These are phyloP conservation scores for Allomyces javanicus DNA, from an alignment of 192 early-diverging fungal genomes.

Conservation along the genomic window DNA sequence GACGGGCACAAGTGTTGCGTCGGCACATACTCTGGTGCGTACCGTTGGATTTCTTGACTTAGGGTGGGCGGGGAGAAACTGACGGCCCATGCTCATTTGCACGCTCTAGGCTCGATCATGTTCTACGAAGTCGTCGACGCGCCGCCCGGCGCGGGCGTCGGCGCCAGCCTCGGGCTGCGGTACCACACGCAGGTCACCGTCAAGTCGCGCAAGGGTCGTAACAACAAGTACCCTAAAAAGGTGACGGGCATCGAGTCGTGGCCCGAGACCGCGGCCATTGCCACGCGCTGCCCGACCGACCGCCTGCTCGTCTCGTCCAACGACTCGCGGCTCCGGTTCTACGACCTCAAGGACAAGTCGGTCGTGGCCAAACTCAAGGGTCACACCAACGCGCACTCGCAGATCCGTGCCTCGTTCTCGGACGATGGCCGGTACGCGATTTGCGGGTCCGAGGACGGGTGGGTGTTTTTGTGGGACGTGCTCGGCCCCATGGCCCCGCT, in stretches of 20 bases:
- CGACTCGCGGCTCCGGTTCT: constrained; percentile 26
- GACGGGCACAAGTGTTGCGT: constrained; percentile 20
- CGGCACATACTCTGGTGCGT: constrained; percentile 11
- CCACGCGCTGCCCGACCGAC: background rate
- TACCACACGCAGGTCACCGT: constrained; percentile 35
- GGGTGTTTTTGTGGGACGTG: constrained; percentile 22
- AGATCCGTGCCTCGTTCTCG: constrained; percentile 18
- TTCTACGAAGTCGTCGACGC: constrained; percentile 23
- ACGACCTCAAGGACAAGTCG: constrained; percentile 25
- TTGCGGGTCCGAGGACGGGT: constrained; percentile 22
- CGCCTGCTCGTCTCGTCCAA: constrained; percentile 22
- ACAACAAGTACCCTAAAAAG: constrained; percentile 10
- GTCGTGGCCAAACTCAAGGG: constrained; percentile 23
- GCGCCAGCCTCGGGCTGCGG: constrained; percentile 8
- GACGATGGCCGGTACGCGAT: constrained; percentile 24
- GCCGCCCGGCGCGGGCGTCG: too few relatives aligned
- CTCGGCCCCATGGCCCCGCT: background rate
- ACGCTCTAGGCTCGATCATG: constrained; percentile 5
- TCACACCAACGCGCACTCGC: constrained; percentile 10
- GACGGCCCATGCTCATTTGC: too few relatives aligned
- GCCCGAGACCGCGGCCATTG: constrained; percentile 3
- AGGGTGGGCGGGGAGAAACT: too few relatives aligned
- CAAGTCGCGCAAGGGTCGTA: constrained; percentile 8
- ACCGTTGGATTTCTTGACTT: too few relatives aligned
- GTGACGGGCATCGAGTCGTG: constrained; percentile 28